phyloP scores from a whole-genome alignment of 2,329 filamentous ascomycete species.

The Zarea fungicola region DNA sequence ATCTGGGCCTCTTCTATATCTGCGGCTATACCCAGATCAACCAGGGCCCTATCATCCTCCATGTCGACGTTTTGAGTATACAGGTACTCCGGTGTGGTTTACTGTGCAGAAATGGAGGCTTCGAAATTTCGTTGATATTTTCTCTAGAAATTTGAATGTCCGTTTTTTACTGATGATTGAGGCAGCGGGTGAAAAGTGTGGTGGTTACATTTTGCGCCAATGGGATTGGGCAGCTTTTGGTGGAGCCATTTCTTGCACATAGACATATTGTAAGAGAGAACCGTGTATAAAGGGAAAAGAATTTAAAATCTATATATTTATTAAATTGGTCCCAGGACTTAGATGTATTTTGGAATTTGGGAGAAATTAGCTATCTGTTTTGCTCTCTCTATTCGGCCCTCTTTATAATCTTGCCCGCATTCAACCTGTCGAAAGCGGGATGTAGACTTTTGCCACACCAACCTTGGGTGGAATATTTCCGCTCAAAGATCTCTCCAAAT shows the following conservation, averaged over 20 bases:
- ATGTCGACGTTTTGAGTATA: slow-evolving; percentile 37
- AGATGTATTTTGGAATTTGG: too few species aligned
- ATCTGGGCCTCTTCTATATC: slow-evolving; percentile 52
- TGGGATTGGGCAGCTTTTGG: slow-evolving; percentile 10
- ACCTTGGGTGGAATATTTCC: too few species aligned
- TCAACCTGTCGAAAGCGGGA: too few species aligned
- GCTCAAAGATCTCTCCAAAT: too few species aligned
- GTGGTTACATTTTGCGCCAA: slow-evolving; percentile 13
- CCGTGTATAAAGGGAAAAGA: too few species aligned
- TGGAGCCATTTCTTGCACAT: slow-evolving; percentile 5
- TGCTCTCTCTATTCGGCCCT: too few species aligned
- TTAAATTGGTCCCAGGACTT: too few species aligned
- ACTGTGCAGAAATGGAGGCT: not conserved
- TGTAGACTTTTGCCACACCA: too few species aligned
- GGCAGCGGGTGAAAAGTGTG: slow-evolving; percentile 6
- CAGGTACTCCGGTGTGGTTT: not conserved
- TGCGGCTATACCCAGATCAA: slow-evolving; percentile 64
- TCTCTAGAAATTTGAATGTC: too few species aligned
- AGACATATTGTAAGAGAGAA: not conserved
- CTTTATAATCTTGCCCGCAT: too few species aligned
- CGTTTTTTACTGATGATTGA: slow-evolving; percentile 5
- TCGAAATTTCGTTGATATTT: not conserved
- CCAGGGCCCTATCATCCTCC: slow-evolving; percentile 69
- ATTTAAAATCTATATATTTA: not conserved
- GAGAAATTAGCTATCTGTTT: too few species aligned